A percentile compares a stretch with the other conserved stretches of the same genome.
phyloP scores from a whole-genome alignment of 805 yeast genomes.

The Zygoascus tannicola region DNA sequence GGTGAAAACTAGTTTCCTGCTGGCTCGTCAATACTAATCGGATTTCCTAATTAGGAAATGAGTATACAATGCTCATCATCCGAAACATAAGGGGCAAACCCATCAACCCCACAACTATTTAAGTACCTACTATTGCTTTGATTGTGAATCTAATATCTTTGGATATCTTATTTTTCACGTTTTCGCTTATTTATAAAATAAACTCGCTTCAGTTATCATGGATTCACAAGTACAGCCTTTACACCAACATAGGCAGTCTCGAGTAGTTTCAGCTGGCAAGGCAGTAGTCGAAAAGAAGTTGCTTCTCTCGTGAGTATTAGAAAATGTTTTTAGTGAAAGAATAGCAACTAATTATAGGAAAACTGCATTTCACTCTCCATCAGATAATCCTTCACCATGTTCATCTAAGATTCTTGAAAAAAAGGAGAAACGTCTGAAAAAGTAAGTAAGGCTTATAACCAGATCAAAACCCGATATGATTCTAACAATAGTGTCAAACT shows the following conservation, averaged over 20 bases:
- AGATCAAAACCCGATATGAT: neutral
- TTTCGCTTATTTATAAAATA: no score
- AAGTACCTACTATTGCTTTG: no score
- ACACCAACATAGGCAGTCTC: slow-evolving; percentile 1
- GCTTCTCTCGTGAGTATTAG: slow-evolving; percentile 15
- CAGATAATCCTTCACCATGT: slow-evolving; percentile 18
- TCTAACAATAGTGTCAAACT: slow-evolving; percentile 2
- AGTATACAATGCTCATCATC: no score
- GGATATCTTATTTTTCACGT: no score
- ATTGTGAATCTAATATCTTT: no score
- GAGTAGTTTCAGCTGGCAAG: slow-evolving; percentile 3
- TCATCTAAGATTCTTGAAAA: slow-evolving; percentile 12
- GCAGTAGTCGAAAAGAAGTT: slow-evolving; percentile 13
- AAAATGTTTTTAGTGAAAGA: neutral
- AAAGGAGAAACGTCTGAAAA: slow-evolving; percentile 5
- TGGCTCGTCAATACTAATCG: no score
- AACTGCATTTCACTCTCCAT: slow-evolving; percentile 16
- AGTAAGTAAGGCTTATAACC: no score
- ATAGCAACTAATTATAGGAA: slow-evolving; percentile 7
- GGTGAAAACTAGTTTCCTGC: no score
- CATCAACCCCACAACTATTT: no score
- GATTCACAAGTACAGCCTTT: neutral
- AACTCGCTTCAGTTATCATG: no score
- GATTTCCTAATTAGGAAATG: no score
- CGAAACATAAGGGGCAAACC: no score